phyloP scores from a whole-genome alignment of 139 green algal genomes.

The Tetradesmus lagerheimii region DNA sequence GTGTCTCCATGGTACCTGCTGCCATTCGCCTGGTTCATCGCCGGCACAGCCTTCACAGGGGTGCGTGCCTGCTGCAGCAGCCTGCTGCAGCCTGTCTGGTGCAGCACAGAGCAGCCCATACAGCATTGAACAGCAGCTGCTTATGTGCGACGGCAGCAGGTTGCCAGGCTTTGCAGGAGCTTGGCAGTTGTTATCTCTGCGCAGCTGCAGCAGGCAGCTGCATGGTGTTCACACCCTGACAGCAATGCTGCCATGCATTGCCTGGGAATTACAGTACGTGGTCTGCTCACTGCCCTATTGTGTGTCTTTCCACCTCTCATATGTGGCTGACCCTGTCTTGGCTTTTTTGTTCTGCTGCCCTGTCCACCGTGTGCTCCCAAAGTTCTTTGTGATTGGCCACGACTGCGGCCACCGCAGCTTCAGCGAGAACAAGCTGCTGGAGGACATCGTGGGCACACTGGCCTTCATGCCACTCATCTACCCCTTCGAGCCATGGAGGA shows the following conservation, averaged over 20 bases:
- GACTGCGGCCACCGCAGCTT: conserved; percentile 96
- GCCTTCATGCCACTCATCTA: conserved; percentile 96
- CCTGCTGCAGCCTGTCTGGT: too few relatives aligned
- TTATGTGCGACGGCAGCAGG: not conserved
- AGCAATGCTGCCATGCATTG: too few relatives aligned
- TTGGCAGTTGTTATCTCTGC: not conserved
- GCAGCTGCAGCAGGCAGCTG: too few relatives aligned
- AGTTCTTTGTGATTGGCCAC: conserved; percentile 96
- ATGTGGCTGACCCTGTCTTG: not conserved
- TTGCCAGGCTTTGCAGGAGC: not conserved
- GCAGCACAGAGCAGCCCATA: too few relatives aligned
- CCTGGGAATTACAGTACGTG: too few relatives aligned
- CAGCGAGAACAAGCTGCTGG: conserved; percentile 94
- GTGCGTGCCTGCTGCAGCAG: conserved; percentile 67
- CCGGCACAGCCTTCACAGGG: conserved; percentile 94
- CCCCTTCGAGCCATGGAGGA: conserved; percentile 98
- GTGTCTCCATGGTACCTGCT: conserved; percentile 93
- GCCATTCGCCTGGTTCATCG: conserved; percentile 90
- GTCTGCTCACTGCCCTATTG: too few relatives aligned
- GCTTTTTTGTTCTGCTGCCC: too few relatives aligned
- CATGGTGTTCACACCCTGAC: too few relatives aligned
- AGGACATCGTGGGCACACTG: conserved; percentile 97
- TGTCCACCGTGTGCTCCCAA: not conserved
- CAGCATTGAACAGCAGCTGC: not conserved
- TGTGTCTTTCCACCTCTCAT: too few relatives aligned